phyloP scores from a whole-genome alignment of 257 asterid genomes.

The Craterostigma plantagineum region DNA sequence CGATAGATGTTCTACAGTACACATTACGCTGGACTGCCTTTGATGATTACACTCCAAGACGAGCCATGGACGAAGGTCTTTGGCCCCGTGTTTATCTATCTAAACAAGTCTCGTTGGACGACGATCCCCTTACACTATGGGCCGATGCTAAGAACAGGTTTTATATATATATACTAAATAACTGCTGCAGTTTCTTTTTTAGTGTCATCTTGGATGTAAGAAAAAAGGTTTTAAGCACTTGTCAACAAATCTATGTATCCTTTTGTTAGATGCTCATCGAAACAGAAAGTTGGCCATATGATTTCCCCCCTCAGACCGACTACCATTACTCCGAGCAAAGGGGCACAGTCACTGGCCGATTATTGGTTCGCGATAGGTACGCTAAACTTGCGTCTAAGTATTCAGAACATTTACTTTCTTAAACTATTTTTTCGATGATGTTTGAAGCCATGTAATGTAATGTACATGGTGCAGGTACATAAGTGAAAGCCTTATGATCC shows the following conservation, averaged over 20 bases:
- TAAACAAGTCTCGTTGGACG: slow-evolving; percentile 25
- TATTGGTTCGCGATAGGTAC: slow-evolving; percentile 46
- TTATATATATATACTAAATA: neutral
- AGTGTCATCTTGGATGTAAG: neutral
- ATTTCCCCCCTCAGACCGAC: slow-evolving; percentile 52
- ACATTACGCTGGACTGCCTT: no score
- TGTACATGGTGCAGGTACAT: slow-evolving; percentile 19
- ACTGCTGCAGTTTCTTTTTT: neutral
- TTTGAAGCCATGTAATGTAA: neutral
- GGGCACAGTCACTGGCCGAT: slow-evolving; percentile 36
- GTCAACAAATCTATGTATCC: no score
- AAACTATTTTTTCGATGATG: neutral
- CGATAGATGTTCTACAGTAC: no score
- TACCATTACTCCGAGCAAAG: slow-evolving; percentile 36
- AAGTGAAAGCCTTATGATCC: slow-evolving; percentile 26
- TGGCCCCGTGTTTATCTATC: slow-evolving; percentile 71
- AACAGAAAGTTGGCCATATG: slow-evolving; percentile 61
- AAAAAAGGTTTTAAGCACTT: no score
- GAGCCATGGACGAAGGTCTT: slow-evolving; percentile 54
- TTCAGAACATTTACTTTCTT: neutral
- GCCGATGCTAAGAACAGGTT: slow-evolving; percentile 59
- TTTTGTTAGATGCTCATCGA: slow-evolving; percentile 24
- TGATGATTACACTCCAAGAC: no score
- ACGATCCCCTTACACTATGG: slow-evolving; percentile 41
- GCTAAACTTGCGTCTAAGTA: no score